A percentile compares a stretch with the other conserved stretches of the same genome.
These are phyloP conservation scores for Leccinum truebloodii DNA, from an alignment of 768 basidiomycete species.

Conservation along the genomic window DNA sequence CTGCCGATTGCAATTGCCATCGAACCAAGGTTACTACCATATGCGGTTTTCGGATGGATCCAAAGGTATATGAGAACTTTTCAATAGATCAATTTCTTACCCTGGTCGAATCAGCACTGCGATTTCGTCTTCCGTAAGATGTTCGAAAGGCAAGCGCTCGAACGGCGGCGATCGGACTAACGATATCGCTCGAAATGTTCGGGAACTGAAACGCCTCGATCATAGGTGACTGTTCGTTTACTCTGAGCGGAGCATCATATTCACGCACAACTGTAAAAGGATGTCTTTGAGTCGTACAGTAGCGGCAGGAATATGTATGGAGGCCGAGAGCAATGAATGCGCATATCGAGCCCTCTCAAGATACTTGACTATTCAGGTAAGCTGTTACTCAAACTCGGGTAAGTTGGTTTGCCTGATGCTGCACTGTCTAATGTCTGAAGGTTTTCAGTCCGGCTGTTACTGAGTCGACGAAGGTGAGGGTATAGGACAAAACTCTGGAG, in stretches of 20 bases:
- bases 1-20: slow-evolving; percentile 76
- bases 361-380: slow-evolving; percentile 61
- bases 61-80: slow-evolving; percentile 49
- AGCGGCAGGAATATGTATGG: slow-evolving; percentile 83
- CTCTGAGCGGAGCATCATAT: neutral
- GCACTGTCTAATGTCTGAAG: slow-evolving; percentile 9
- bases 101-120: slow-evolving; percentile 53
- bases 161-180: slow-evolving; percentile 54
- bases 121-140: slow-evolving; percentile 86
- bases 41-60: slow-evolving; percentile 82
- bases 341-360: slow-evolving; percentile 67
- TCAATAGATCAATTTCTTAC: slow-evolving; percentile 13
- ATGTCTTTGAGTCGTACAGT: slow-evolving; percentile 85
- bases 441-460: slow-evolving; percentile 46
- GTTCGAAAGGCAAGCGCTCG: slow-evolving; percentile 57
- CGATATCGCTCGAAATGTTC: slow-evolving; percentile 48
- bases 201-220: slow-evolving; percentile 71
- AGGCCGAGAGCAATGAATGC: slow-evolving; percentile 69
- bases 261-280: slow-evolving; percentile 36
- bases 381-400: slow-evolving; percentile 70
- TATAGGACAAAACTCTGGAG: neutral
- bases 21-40: slow-evolving; percentile 72
- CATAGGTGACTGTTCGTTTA: slow-evolving; percentile 47
- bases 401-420: slow-evolving; percentile 25
- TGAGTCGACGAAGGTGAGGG: slow-evolving; percentile 63